Evolutionary conservation across 768 basidiomycete genomes (phyloP), one percentile per base, ranked within the genome.

Genomic region (Russula foetens): DNA sequence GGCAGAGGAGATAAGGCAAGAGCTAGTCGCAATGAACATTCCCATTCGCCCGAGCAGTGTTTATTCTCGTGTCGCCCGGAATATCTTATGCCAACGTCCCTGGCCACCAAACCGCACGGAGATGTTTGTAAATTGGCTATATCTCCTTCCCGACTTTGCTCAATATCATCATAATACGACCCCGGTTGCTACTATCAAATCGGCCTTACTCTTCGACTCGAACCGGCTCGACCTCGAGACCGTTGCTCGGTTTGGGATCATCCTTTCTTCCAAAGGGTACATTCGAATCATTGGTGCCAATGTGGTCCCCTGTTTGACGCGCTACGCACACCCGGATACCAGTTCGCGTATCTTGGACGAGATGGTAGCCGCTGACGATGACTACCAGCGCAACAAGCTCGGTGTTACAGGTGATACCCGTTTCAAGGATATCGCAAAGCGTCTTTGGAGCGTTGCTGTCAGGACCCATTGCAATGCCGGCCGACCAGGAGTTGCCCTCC

Each of bases 201-300:
- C 73, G n/a, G 67, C 67, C 12, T 67, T 75, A 11, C 66, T 81
- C 26, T 68, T 69, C 28, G 58, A 58, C 21, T 63, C 70, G 58
- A 63, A 63, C 1, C 62, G 66, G 38, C 69, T 71, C 48, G 71
- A 77, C 29, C 69, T 78, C 19, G 53, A 68, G 1, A 71, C 81
- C 26, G 60, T 81, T 17, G 66, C 75, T 56, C 72, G 69, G 15
- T 79, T 83, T 51, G 80, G 76, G 21, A 56, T 75, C 46, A 69
- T 75, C 4, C 72, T 75, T n/a, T 77, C 77, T 3, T 69, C 72
- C 19, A 83, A 81, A 64, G 84, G 84, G 0, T 79, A 78, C 58
- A 53, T 66, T 58, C 26, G 23, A 7, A 39, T 11, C 0, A 14
- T 68, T 11, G 43, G 63, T 4, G 2, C 28, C 0, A 7, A 68